Conservation (phyloP, 2,329 filamentous ascomycete genomes). For the Fusarium albosuccineum region DNA sequence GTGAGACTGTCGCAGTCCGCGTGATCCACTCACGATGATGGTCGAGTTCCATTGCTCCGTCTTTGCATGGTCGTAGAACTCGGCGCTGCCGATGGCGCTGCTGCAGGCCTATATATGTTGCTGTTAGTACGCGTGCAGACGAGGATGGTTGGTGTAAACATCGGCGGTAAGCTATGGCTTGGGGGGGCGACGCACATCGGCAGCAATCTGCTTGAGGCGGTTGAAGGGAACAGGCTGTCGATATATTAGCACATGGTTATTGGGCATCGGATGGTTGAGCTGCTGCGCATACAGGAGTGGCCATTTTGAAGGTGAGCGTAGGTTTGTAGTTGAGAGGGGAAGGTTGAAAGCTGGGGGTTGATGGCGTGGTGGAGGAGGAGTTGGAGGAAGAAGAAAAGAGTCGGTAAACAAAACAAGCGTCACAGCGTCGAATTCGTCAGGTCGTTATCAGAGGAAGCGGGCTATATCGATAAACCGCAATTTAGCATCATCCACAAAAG, state of each 20-base stretch:
- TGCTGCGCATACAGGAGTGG: conserved; percentile 52
- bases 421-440: conserved; percentile 40
- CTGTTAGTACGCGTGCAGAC: conserved; percentile 28
- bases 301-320: conserved; percentile 49
- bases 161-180: conserved; percentile 40
- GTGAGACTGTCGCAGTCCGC: conserved; percentile 1
- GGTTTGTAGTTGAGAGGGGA: conserved; percentile 34
- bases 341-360: conserved; percentile 39
- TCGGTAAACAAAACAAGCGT: conserved; percentile 49
- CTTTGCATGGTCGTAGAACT: conserved; percentile 88
- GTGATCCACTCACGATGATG: conserved; percentile 80
- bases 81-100: conserved; percentile 77
- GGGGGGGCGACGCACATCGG: conserved; percentile 72
- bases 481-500: conserved; percentile 27
- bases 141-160: conserved; percentile 12
- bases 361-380: conserved; percentile 41
- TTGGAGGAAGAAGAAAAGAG: conserved; percentile 27
- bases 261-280: neutral
- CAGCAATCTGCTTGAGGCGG: conserved; percentile 86
- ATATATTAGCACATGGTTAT: conserved; percentile 37
- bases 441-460: conserved; percentile 43
- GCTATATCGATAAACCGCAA: conserved; percentile 33
- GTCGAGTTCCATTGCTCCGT: conserved; percentile 90
- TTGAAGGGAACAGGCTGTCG: conserved; percentile 79
- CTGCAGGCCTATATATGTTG: conserved; percentile 77